Evolutionary conservation across 2,329 filamentous ascomycete species (phyloP), one percentile per base, ranked within the genome.

Genomic region (Stachybotrys echinatus): DNA sequence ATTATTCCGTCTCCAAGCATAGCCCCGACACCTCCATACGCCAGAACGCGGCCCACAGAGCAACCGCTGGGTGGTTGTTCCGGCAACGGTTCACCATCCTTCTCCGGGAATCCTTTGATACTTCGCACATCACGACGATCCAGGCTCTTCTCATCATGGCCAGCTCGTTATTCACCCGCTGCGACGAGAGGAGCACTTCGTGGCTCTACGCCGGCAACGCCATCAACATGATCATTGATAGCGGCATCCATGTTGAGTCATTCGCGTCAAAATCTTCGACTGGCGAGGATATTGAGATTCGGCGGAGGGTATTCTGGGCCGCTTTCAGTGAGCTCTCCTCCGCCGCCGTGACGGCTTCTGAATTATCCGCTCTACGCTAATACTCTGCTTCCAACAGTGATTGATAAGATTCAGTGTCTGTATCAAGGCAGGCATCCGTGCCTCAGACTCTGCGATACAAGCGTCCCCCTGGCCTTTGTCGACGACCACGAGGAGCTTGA

Each of bases 181-280:
- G 73, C n/a, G 73, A 75, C 46, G 72, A 80, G 54, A 64, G 72
- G 23, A 79, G 75, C 50, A 70, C 71, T 6, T 74, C 79, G 2
- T 84, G 80, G 80, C 55, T 82, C 5, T 83, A 83, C 52, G 72
- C 76, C 47, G 80, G 79, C 2, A 71, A 78, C 53, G 79, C 80
- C 0, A 79, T 81, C 50, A 70, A 77, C 10, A 75, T 83, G 64
- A 65, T 82, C 22, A 72, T 75, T 47, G 80, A 83, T 55, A 59
- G 83, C 5, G 74, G 77, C 0, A 73, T 82, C 54, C 76, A 80
- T 54, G 67, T 77, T 18, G 69, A 72, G 60, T 62, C 61, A 47
- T 59, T 6, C 7, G 38, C 51, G 5, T 58, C 61, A 12, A 63
- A 61, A 12, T 64, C 74, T 43, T 68, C 71, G 2, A n/a, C n/a